Base-by-base conservation (phyloP, 2,329 filamentous ascomycete genomes). In the Thermochaetoides dissita region DNA sequence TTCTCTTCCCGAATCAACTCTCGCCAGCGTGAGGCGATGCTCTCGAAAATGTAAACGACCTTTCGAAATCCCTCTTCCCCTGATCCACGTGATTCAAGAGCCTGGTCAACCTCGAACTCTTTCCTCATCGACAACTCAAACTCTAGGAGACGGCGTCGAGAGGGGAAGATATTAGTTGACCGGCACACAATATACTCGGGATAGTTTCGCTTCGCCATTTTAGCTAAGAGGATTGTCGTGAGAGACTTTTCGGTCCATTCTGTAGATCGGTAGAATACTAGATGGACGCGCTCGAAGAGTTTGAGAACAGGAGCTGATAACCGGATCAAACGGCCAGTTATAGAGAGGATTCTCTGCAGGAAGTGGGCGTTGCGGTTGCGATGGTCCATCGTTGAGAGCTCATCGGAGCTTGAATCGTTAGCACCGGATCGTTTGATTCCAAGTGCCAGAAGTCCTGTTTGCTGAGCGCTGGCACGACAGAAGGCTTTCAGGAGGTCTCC, bases 161-260 rank as follows among this genome's bases (percentile, higher is more conserved):
- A 85, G 0, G 77, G 61, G 54, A 98, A 98, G 3, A 98, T 94
- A 44, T 86, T 93, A 28, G 81, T 76, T 0, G 87, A 94, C 31
- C 91, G 77, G 46, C 83, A 94, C 6, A 96, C 88, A 17, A 96
- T 74, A 55, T 94, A 98, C 3, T 81, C 69, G 0, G 89, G 88
- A 50, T 95, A 98, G 57, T 88, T 91, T 32, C 85, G 74, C 36
- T 79, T 74, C 2, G 88, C 84, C 44, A 94, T 94, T 49, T 89
- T 88, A 7, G 91, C 85, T 6, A 98, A 71, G 36, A 98, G 94
- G 41, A 96, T 89, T 0, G 88, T 89, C 1, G 86, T 96, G 10
- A 98, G 66, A 1, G 89, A 95, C 59, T 94, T 96, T 54, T 96
- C 89, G 0, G 88, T 94, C 91, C 91, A 98, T 58, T 94, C 84